Evolutionary conservation across 306 rosid species (phyloP).

Genomic region (Vicia sativa): DNA sequence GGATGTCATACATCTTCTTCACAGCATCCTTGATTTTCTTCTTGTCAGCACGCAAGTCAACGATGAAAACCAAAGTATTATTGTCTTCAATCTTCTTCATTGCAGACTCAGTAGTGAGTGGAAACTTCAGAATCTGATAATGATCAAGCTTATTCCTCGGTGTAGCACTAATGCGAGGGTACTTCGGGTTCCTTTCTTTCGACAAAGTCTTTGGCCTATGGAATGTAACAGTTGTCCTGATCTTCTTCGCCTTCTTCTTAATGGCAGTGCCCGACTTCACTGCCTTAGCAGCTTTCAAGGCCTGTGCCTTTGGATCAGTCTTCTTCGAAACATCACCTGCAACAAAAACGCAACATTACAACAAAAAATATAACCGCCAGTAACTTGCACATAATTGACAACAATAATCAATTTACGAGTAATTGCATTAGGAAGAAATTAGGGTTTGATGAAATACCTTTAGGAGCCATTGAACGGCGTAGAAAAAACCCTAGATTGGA

Average conservation of each 20-base stretch:
- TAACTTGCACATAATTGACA: no score
- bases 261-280: slow-evolving; percentile 55
- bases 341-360: not conserved
- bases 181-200: slow-evolving; percentile 76
- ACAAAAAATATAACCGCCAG: not conserved
- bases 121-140: slow-evolving; percentile 72
- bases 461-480: slow-evolving; percentile 60
- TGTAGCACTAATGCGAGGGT: slow-evolving; percentile 85
- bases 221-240: slow-evolving; percentile 58
- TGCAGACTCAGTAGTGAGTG: slow-evolving; percentile 88
- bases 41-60: slow-evolving; percentile 86
- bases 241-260: slow-evolving; percentile 65
- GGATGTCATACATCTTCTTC: slow-evolving; percentile 89
- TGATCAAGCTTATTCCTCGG: slow-evolving; percentile 89
- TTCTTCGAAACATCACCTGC: slow-evolving; percentile 62
- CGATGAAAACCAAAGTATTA: slow-evolving; percentile 86
- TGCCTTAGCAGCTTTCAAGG: slow-evolving; percentile 66
- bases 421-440: not conserved
- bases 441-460: slow-evolving; percentile 46
- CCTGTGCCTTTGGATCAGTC: slow-evolving; percentile 58
- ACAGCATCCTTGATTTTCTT: slow-evolving; percentile 90
- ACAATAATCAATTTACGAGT: no score
- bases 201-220: slow-evolving; percentile 73
- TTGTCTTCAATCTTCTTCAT: slow-evolving; percentile 94
- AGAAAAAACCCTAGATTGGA: slow-evolving; percentile 24